Evolutionary conservation across 768 basidiomycete species (phyloP).

Genomic region (Kondoa subrosea): DNA sequence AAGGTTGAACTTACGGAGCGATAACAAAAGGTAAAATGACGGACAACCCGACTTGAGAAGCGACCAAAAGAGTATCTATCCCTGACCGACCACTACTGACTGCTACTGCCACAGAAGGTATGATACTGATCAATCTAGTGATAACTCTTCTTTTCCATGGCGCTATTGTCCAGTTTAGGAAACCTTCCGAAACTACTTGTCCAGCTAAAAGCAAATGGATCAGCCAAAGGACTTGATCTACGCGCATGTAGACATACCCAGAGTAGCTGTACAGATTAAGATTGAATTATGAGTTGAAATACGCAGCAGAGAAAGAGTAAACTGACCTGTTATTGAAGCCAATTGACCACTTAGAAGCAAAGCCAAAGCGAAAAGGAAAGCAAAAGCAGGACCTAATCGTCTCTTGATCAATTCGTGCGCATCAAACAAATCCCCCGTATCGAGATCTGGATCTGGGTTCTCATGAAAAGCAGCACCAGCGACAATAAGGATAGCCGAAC

Average conservation of each 20-base stretch:
- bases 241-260: too few relatives aligned
- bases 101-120: slow-evolving; percentile 68
- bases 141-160: slow-evolving; percentile 51
- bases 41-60: slow-evolving; percentile 65
- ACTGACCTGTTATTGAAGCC: slow-evolving; percentile 71
- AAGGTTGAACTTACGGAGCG: slow-evolving; percentile 46
- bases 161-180: slow-evolving; percentile 39
- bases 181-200: slow-evolving; percentile 72
- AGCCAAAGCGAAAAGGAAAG: slow-evolving; percentile 72
- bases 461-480: slow-evolving; percentile 69
- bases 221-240: too few relatives aligned
- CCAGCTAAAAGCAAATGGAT: slow-evolving; percentile 32
- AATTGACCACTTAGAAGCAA: slow-evolving; percentile 74
- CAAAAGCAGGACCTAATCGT: slow-evolving; percentile 54
- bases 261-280: too few relatives aligned
- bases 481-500: slow-evolving; percentile 55
- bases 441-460: slow-evolving; percentile 34
- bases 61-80: slow-evolving; percentile 62
- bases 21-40: slow-evolving; percentile 71
- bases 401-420: slow-evolving; percentile 57
- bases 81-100: slow-evolving; percentile 52
- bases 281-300: too few relatives aligned
- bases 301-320: slow-evolving; percentile 39
- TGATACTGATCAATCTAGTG: slow-evolving; percentile 62
- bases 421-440: slow-evolving; percentile 50